Base-by-base conservation (phyloP, 78 protist genomes). In the Dictyostelium brefeldianum region DNA sequence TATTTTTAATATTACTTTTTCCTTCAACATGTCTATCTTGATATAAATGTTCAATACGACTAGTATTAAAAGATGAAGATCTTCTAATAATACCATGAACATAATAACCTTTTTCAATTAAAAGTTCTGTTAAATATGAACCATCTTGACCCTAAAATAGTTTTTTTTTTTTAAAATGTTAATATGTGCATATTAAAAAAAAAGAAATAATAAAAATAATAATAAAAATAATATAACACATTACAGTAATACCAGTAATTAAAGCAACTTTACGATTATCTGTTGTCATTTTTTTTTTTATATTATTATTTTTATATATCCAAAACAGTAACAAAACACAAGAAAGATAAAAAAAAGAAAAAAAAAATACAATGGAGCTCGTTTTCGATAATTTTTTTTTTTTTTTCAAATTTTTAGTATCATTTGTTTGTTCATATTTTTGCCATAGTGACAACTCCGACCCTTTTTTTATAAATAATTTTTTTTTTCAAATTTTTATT, bases 41-140 rank as follows among this genome's bases (percentile, higher is more conserved):
- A 54, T 78, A 78, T n/a, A 98, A 17, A 84, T 97, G 98, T 51
- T 97, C 98, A 62, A 97, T 96, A 70, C 98, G 67, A 31, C 80
- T 89, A 0, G 98, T 97, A 94, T 97, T 98, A 90, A 97, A 97
- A 59, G 97, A 90, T 47, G 93, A 70, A 46, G 97, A 90, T 65
- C 98, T 89, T 64, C 99, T 92, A 64, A 97, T 97, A 74, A 98
- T 96, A 36, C 99, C 99, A 77, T 97, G 98, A 15, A 98, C 99
- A 48, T 27, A 17, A 67, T 97, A 98, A 0, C 97, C 98, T 80
- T 97, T 97, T 2, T n/a, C 79, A 11, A 98, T 74, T 5, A 98
- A 96, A n/a, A 98, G 75, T 93, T 98, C 99, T 3, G 98, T 95
- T 46, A 98, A 91, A 70, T 98, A 98, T 36, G 97, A 93, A 22